Evolutionary conservation across 1,284 basidiomycete genomes (phyloP).

Genomic region (Taiwanofungus camphoratus): DNA sequence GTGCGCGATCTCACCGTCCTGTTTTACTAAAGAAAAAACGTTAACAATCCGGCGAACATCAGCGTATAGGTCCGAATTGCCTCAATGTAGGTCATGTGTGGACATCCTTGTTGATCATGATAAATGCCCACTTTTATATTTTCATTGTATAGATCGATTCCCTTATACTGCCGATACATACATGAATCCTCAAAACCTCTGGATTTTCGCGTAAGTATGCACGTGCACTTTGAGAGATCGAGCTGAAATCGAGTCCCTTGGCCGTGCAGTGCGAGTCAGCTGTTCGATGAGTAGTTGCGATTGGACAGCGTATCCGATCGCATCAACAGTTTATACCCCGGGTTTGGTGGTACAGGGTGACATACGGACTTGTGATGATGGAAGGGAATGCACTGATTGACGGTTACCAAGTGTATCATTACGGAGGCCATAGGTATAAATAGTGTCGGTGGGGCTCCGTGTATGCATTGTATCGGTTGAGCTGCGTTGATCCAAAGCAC

Average conservation of each 20-base stretch:
- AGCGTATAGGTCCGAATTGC: slow-evolving; percentile 30
- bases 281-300: background rate
- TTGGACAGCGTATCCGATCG: too few species aligned
- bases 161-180: slow-evolving; percentile 58
- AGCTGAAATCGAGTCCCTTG: too few species aligned
- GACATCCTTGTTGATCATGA: background rate
- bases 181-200: slow-evolving; percentile 57
- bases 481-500: too few species aligned
- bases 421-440: too few species aligned
- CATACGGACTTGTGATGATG: too few species aligned
- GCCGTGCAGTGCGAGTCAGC: background rate
- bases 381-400: too few species aligned
- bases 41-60: background rate
- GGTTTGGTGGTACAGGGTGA: too few species aligned
- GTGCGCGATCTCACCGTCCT: slow-evolving; percentile 8
- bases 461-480: too few species aligned
- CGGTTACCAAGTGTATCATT: too few species aligned
- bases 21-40: background rate
- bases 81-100: slow-evolving; percentile 29
- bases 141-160: slow-evolving; percentile 41
- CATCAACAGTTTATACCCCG: too few species aligned
- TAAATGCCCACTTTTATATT: background rate
- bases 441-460: too few species aligned
- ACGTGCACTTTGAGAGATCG: too few species aligned
- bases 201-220: slow-evolving; percentile 48